These are phyloP conservation scores for Eragrostis curvula DNA, from an alignment of 176 grass and related monocot species.

Conservation along the genomic window DNA sequence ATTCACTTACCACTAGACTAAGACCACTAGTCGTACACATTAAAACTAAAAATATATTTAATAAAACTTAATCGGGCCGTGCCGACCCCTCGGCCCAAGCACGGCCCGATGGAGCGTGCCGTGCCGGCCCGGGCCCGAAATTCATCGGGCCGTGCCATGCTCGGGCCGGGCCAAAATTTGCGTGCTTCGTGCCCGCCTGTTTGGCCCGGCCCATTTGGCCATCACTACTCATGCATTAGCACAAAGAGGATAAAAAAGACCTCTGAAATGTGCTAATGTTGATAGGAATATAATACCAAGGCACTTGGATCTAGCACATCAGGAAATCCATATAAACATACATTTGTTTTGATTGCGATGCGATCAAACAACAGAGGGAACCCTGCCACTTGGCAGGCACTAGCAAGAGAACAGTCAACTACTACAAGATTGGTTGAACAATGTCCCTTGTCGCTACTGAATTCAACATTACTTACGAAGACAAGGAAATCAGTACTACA, in stretches of 20 bases:
- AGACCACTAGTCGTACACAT: too few relatives aligned
- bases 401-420: conserved; percentile 31
- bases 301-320: conserved; percentile 34
- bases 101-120: too few relatives aligned
- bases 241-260: not conserved
- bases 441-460: not conserved
- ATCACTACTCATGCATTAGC: not conserved
- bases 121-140: too few relatives aligned
- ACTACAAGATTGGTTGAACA: conserved; percentile 30
- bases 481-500: not conserved
- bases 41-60: too few relatives aligned
- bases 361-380: conserved; percentile 8
- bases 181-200: too few relatives aligned
- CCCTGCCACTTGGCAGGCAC: conserved; percentile 36
- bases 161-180: too few relatives aligned
- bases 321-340: conserved; percentile 44
- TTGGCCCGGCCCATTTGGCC: too few relatives aligned
- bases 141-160: too few relatives aligned
- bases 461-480: not conserved
- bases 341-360: conserved; percentile 17
- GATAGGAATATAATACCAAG: conserved; percentile 36
- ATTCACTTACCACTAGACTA: too few relatives aligned
- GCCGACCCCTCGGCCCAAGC: too few relatives aligned
- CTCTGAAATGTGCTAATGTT: conserved; percentile 12
- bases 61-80: too few relatives aligned